phyloP scores from a whole-genome alignment of 2,329 filamentous ascomycete genomes.

The Zymoseptoria brevis region DNA sequence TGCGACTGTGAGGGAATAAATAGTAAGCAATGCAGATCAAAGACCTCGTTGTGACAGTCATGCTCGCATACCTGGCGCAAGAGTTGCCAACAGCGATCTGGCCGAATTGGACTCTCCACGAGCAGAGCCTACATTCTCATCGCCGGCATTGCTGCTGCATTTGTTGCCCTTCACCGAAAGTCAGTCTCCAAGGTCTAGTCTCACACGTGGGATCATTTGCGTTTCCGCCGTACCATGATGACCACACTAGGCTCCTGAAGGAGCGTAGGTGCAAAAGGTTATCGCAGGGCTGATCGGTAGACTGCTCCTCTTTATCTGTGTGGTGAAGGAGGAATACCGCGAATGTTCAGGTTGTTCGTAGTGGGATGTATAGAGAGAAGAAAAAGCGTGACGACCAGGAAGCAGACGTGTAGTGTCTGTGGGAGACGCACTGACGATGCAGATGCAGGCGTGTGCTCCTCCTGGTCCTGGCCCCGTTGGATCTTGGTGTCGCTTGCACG shows the following conservation, averaged over 20 bases:
- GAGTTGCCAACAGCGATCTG: slow-evolving; percentile 30
- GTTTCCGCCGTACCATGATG: neutral
- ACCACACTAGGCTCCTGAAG: neutral
- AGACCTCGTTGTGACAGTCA: neutral
- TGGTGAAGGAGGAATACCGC: neutral
- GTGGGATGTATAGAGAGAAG: neutral
- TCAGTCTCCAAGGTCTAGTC: neutral
- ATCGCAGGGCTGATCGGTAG: neutral
- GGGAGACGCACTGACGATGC: neutral
- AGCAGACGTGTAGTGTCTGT: neutral
- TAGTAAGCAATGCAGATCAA: neutral
- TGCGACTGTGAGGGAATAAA: slow-evolving; percentile 22
- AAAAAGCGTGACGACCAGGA: neutral
- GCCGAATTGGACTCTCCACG: slow-evolving; percentile 23
- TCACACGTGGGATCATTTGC: neutral
- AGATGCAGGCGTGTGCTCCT: neutral
- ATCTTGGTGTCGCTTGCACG: neutral
- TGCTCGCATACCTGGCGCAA: slow-evolving; percentile 11
- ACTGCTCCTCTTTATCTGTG: neutral
- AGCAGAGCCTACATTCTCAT: slow-evolving; percentile 22
- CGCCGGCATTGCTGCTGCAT: slow-evolving; percentile 5
- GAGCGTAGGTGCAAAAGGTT: neutral
- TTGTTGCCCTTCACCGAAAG: neutral
- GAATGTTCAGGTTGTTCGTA: neutral
- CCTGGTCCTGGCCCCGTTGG: neutral